Base-by-base conservation (phyloP, 2,329 filamentous ascomycete species). In the Sporothrix schenckii region DNA sequence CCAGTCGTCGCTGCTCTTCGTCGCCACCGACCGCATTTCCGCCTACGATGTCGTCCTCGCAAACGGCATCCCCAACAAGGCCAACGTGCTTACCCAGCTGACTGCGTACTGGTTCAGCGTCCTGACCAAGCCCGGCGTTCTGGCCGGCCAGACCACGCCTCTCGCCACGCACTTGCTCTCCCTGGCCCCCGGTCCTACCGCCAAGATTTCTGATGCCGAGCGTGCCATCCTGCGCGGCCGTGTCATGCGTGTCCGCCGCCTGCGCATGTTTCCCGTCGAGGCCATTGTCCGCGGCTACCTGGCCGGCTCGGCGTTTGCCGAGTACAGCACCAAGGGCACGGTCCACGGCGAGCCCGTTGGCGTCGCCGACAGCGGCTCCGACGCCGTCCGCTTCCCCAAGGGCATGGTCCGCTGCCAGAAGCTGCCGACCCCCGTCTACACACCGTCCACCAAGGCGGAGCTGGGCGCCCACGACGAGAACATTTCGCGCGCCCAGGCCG, bases 1-100 rank as follows among this genome's bases (percentile, higher is more conserved):
- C 68, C 75, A 74, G 54, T 72, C 74, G 63, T 75, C 77, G 3
- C 75, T 80, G 66, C 73, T 80, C 44, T 75, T 79, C n/a, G 78
- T 76, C 30, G 75, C 76, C 13, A 74, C 92, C 16, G 94, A 97
- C 82, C 91, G 95, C 75, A 95, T 97, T 79, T 97, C 93, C 30
- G 95, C 95, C 70, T 98, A 94, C 84, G 94, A 98, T 85, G 93
- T 96, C 75, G 88, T 97, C 75, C 89, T 97, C 85, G 83, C 87
- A 71, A 97, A 95, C 76, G 83, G 83, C 73, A 82, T 86, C 66
- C 82, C 83, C 60, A 77, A 81, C 77, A 88, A 88, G 81, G 86
- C 86, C 74, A 78, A 79, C 71, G 80, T 87, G 67, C 80, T 87
- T 66, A 85, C 82, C 39, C 77, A 80, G 72, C 76, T 82, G 71